phyloP scores from a whole-genome alignment of 805 yeast genomes.

The Ogataea methanolica region DNA sequence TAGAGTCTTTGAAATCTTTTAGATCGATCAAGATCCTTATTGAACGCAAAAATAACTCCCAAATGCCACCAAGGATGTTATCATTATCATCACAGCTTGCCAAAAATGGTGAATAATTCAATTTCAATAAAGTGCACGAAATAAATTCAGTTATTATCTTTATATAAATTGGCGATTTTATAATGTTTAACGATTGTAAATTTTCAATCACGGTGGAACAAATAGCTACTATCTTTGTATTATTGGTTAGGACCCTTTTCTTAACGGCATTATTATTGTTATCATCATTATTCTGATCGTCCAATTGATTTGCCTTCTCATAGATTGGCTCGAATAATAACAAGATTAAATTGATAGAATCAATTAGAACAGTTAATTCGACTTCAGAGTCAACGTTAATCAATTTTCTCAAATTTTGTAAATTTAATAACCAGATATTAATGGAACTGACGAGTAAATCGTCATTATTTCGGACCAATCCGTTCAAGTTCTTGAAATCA shows the following conservation, averaged over 20 bases:
- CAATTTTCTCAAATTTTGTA: slow-evolving; percentile 6
- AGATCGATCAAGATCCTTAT: slow-evolving; percentile 8
- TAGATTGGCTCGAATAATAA: slow-evolving; percentile 17
- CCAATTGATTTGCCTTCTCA: slow-evolving; percentile 1
- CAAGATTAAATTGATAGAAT: slow-evolving; percentile 17
- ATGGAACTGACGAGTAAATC: slow-evolving; percentile 18
- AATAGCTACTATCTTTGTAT: slow-evolving; percentile 3
- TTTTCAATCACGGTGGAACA: slow-evolving; percentile 5
- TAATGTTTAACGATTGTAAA: slow-evolving; percentile 6
- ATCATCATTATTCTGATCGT: too few species aligned
- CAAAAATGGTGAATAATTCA: slow-evolving; percentile 8
- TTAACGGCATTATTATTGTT: too few species aligned
- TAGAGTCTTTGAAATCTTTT: slow-evolving; percentile 13
- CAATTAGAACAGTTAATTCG: slow-evolving; percentile 5
- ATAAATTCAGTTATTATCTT: slow-evolving; percentile 22
- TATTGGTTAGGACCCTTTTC: slow-evolving; percentile 5
- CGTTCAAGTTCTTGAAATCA: slow-evolving; percentile 11
- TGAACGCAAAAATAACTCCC: slow-evolving; percentile 2
- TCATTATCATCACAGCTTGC: neutral
- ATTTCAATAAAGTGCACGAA: slow-evolving; percentile 8
- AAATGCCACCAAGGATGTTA: neutral
- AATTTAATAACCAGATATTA: slow-evolving; percentile 20
- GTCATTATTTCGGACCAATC: slow-evolving; percentile 8
- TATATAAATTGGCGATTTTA: slow-evolving; percentile 17
- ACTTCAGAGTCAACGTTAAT: neutral